phyloP scores from a whole-genome alignment of 2,329 filamentous ascomycete genomes.

The Teratosphaeria pseudoeucalypti region DNA sequence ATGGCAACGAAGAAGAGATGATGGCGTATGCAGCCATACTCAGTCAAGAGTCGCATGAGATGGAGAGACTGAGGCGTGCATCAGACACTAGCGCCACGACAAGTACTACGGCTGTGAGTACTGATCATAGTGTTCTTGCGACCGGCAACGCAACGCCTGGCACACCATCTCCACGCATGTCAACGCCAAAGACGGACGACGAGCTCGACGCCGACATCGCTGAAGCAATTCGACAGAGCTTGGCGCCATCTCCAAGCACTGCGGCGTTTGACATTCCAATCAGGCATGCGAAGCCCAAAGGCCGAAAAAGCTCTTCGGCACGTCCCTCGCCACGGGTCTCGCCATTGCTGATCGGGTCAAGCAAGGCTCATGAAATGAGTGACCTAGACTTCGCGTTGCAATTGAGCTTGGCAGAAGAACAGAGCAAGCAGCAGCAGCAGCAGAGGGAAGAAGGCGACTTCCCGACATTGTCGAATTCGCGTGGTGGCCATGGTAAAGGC shows the following conservation, averaged over 20 bases:
- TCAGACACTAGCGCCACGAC: constrained; percentile 31
- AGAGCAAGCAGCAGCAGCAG: constrained; percentile 27
- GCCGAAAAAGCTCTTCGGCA: constrained; percentile 18
- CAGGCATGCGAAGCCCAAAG: constrained; percentile 31
- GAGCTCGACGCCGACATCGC: constrained; percentile 49
- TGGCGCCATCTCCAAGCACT: constrained; percentile 20
- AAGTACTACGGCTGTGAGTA: constrained; percentile 33
- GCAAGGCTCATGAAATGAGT: constrained; percentile 37
- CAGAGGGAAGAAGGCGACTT: constrained; percentile 11
- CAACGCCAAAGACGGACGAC: constrained; percentile 32
- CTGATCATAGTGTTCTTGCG: constrained; percentile 22
- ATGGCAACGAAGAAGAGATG: constrained; percentile 50
- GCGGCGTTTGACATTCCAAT: constrained; percentile 35
- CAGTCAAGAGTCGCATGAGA: constrained; percentile 47
- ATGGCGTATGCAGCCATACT: constrained; percentile 53
- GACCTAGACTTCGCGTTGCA: constrained; percentile 54
- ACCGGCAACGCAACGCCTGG: constrained; percentile 19
- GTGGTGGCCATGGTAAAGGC: constrained; percentile 3
- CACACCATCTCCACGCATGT: constrained; percentile 11
- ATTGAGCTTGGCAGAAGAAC: constrained; percentile 50
- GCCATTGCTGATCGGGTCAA: constrained; percentile 25
- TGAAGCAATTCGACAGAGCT: constrained; percentile 49
- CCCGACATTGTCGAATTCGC: constrained; percentile 18
- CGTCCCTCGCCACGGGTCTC: constrained; percentile 9
- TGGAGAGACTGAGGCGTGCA: constrained; percentile 37